Conservation (phyloP, 345 rosid species). For the Hibiscus mutabilis region DNA sequence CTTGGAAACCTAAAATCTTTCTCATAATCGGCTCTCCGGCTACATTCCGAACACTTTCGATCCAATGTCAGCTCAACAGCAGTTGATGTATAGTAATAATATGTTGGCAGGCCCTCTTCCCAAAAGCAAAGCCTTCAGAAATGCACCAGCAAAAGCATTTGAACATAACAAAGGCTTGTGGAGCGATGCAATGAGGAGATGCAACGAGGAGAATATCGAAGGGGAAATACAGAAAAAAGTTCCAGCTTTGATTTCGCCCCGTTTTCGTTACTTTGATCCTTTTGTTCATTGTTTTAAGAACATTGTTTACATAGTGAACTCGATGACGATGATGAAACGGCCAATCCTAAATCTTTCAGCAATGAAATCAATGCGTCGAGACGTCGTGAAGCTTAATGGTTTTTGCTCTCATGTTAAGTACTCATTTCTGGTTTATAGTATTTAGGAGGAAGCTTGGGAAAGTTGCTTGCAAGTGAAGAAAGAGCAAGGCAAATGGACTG, state of each 20-base stretch:
- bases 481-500: constrained; percentile 19
- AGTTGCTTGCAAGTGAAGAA: constrained; percentile 16
- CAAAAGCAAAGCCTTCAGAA: constrained; percentile 22
- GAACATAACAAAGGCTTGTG: constrained; percentile 31
- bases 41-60: constrained; percentile 25
- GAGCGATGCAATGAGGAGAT: constrained; percentile 3
- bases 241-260: constrained; percentile 8
- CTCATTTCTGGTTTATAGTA: constrained; percentile 22
- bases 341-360: constrained; percentile 7
- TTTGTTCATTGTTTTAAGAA: not conserved
- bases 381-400: constrained; percentile 24
- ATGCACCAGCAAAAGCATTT: constrained; percentile 22
- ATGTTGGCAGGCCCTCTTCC: constrained; percentile 36
- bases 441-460: constrained; percentile 25
- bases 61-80: constrained; percentile 15
- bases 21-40: constrained; percentile 35
- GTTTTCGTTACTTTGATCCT: not conserved
- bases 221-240: not conserved
- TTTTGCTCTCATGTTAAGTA: constrained; percentile 14
- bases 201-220: not conserved
- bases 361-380: constrained; percentile 22
- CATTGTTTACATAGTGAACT: not conserved
- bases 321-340: not conserved
- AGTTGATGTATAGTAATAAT: constrained; percentile 34
- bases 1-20: constrained; percentile 32